Evolutionary conservation across 257 asterid species (phyloP), one percentile per base, ranked within the genome.

Genomic region (Catharanthus roseus): DNA sequence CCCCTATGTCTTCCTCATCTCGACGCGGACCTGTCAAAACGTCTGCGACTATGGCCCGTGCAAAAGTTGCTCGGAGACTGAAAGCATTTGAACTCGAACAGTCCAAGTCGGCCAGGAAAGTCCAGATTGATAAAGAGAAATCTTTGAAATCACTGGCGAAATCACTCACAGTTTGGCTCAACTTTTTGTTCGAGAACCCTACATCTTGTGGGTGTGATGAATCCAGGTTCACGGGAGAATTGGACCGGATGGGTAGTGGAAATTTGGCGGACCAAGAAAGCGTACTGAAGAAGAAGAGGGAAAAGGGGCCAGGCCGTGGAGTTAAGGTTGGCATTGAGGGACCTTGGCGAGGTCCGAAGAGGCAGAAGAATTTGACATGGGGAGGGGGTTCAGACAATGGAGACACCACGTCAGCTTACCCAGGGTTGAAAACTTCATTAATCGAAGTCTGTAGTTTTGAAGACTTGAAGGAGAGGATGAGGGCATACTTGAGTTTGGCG

Each of bases 101-200:
- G 67, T 70, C 81, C 49, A 95, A 88, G 74, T 95, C 99, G 4
- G 91, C 96, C 0, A 82, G 97, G 73, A 85, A 87, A 78, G 89
- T 83, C 18, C 93, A 86, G 70, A 78, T 28, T 10, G 84, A 79
- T 66, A 95, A 89, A 78, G 95, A 89, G 62, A 86, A 85, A 39
- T 89, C 97, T 0, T 67, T 91, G 68, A 85, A 83, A 62, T 86
- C 95, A 1, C 79, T 95, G 7, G 84, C 95, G 19, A 95, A 87
- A 54, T 91, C 99, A 11, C 90, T 95, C 28, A 79, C 93, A 0
- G 96, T 91, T 47, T 95, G 99, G 97, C 89, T 95, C 76, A 95
- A 95, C 77, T 95, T 95, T 69, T 71, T 95, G 71, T 85, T 89
- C 28, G 90, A 89, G 72, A 89, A 87, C 79, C 96, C 99, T 44